Base-by-base conservation (phyloP, 306 rosid species). In the Boehmeria nivea region DNA sequence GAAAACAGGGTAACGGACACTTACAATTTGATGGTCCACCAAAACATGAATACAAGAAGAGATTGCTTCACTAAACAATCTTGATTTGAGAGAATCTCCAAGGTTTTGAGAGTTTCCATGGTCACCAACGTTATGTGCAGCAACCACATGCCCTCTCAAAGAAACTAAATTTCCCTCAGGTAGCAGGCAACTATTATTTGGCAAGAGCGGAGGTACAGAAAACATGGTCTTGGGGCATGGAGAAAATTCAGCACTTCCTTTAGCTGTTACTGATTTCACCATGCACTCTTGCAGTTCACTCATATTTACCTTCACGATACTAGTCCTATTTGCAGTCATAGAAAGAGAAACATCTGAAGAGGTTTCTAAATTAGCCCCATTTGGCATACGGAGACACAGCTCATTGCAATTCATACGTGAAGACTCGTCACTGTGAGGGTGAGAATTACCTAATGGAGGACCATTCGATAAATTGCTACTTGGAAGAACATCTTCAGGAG, bases 151-250 rank as follows among this genome's bases (percentile, higher is more conserved):
- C 40, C 94, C 98, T 53, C 60, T 58, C 4, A 80, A 51, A 57
- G 91, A 74, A 24, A 66, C 62, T 64, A 90, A 64, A 53, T 90
- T 76, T 22, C 95, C 95, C 68, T 74, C 83, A 6, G 95, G 94
- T 78, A 80, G 77, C 71, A 80, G 48, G 68, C 68, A 43, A 62
- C 63, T 73, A 43, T 75, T 67, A 67, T 65, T n/a, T n/a, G n/a
- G n/a, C n/a, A n/a, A n/a, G n/a, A n/a, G n/a, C n/a, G n/a, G n/a
- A n/a, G n/a, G n/a, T n/a, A n/a, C n/a, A n/a, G n/a, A n/a, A n/a
- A n/a, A n/a, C n/a, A n/a, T n/a, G n/a, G n/a, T n/a, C n/a, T n/a
- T n/a, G n/a, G n/a, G n/a, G n/a, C n/a, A n/a, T n/a, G n/a, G n/a
- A n/a, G n/a, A n/a, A n/a, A n/a, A n/a, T n/a, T n/a, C 62, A 48